A percentile compares a stretch with the other conserved stretches of the same genome.
These are phyloP conservation scores for Pachyrhizus erosus DNA, from an alignment of 306 rosid genomes.

Conservation along the genomic window DNA sequence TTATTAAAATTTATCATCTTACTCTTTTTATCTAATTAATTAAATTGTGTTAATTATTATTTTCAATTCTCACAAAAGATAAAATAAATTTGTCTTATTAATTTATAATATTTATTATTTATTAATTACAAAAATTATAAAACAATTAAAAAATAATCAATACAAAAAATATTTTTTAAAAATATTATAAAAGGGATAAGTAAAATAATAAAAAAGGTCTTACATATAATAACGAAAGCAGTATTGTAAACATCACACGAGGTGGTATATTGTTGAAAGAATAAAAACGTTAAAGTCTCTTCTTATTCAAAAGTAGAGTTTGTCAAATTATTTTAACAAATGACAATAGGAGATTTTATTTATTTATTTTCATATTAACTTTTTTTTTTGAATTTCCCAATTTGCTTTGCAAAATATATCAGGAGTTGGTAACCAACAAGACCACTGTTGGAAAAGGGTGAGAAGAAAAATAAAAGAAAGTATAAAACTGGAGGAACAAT, in stretches of 20 bases:
- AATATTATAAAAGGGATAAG: too few species aligned
- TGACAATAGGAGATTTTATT: not conserved
- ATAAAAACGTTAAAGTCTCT: not conserved
- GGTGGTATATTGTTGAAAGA: not conserved
- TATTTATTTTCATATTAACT: not conserved
- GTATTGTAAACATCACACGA: too few species aligned
- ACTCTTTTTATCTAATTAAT: too few species aligned
- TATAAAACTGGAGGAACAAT: not conserved
- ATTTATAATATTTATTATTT: too few species aligned
- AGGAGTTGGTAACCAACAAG: not conserved
- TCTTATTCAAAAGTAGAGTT: not conserved
- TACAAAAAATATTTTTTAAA: not conserved
- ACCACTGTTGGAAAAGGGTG: constrained; percentile 16
- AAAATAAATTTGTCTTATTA: too few species aligned
- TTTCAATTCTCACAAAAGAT: too few species aligned
- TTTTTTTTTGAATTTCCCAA: not conserved
- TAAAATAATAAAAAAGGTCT: too few species aligned
- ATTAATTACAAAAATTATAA: too few species aligned
- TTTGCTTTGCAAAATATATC: not conserved
- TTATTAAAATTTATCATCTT: too few species aligned
- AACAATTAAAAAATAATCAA: not conserved
- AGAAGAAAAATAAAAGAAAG: constrained; percentile 36
- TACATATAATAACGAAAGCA: too few species aligned
- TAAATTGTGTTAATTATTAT: too few species aligned
- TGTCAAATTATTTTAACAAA: not conserved